Base-by-base conservation (phyloP, 2,329 filamentous ascomycete genomes). In the Colletotrichum sp. region DNA sequence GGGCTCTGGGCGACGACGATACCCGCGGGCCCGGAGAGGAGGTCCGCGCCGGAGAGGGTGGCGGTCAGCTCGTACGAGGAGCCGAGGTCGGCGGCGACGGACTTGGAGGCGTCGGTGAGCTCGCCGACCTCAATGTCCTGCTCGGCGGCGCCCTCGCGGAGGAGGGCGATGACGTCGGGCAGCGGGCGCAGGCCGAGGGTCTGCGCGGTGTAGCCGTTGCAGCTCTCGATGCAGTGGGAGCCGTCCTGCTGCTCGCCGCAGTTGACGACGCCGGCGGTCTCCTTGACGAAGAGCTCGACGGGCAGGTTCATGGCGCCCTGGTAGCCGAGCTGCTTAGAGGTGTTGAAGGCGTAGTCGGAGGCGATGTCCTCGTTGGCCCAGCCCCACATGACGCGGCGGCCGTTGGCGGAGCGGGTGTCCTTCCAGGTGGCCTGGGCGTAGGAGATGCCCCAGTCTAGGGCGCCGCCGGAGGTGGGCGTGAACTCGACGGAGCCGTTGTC, bases 371-470 rank as follows among this genome's bases (percentile, higher is more conserved):
- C 76, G 52, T 64, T 77, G 56, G 74, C 74, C 76, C 76, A 77
- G 12, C 76, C 76, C 76, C 76, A 77, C 67, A 74, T 66, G 70
- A 77, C 38, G 34, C 76, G 74, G 16, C 76, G 76, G 38, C 52
- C 52, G 36, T 64, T 55, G 43, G 43, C 2, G 70, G 74, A 67
- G 28, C 67, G 70, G 36, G 52, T n/a, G 70, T 77, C 76, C 12
- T 28, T 24, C 76, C 76, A 77, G 13, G 74, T 76, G n/a, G 76
- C 67, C 52, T 77, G 76, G 18, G 76, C 76, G 65, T 77, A 77
- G 12, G 76, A 64, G 21, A 76, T 76, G 21, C 76, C 76, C 76
- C 76, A 77, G 74, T 77, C 76, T 43, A 77, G 58, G 30, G 76
- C 76, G 8, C 73, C 76, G 21, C 76, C 76, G 3, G 76, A 76